Evolutionary conservation across 352 stramenopile genomes (phyloP), one percentile per base, ranked within the genome.

Genomic region (Phytophthora fragariaefolia): DNA sequence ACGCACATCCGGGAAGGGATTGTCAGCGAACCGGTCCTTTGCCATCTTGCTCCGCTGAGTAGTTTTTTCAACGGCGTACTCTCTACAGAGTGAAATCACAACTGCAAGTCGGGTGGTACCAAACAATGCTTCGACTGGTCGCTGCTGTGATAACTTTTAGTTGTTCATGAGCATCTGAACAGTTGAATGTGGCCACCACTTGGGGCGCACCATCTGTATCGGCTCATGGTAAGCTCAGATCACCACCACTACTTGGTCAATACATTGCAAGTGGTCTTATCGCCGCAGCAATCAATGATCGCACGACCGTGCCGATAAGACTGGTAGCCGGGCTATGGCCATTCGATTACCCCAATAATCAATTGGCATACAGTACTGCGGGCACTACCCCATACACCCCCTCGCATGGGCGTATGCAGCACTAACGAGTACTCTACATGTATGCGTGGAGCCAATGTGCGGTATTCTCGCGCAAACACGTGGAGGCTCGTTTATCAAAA

Each of bases 51-150:
- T 18, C 23, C 12, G 4, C 26, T 23, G 10, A 23, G 20, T 24
- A 22, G 15, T 10, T 23, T n/a, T n/a, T n/a, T n/a, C n/a, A n/a
- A 12, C 20, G 48, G 7, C 17, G 57, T 52, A 65, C 36, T 49
- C 50, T 55, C 28, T 55, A 17, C 55, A 43, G 59, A 45, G 59
- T 67, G 32, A 67, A 50, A 62, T 48, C 6, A 48, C 50, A 62
- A 67, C 40, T 67, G 50, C 22, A 8, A 22, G 3, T n/a, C n/a
- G n/a, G n/a, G n/a, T n/a, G n/a, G n/a, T n/a, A n/a, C n/a, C n/a
- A n/a, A n/a, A n/a, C n/a, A n/a, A n/a, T n/a, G n/a, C n/a, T n/a
- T n/a, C n/a, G n/a, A n/a, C n/a, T n/a, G n/a, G n/a, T n/a, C n/a
- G n/a, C n/a, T n/a, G n/a, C n/a, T n/a, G n/a, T n/a, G n/a, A n/a